These are phyloP conservation scores for Pseudotulostoma volvatum DNA, from an alignment of 495 filamentous ascomycete species.

Conservation along the genomic window DNA sequence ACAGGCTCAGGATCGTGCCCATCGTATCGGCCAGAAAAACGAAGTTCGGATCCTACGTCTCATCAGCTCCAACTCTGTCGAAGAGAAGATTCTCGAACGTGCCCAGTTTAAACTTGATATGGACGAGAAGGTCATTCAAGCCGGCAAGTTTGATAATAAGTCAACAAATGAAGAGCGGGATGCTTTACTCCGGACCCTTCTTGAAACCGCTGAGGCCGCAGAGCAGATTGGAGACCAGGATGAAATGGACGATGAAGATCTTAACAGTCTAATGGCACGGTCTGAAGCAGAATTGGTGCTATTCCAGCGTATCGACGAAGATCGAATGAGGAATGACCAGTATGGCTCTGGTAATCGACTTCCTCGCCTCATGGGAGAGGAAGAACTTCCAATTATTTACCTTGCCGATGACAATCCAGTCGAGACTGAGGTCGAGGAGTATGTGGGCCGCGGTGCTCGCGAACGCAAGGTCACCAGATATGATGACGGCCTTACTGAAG, in stretches of 20 bases:
- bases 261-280: constrained; percentile 76
- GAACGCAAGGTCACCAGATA: constrained; percentile 88
- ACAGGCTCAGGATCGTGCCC: constrained; percentile 97
- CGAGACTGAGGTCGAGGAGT: constrained; percentile 54
- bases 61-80: constrained; percentile 91
- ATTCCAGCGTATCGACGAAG: constrained; percentile 66
- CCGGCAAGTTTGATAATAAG: constrained; percentile 98
- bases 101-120: constrained; percentile 97
- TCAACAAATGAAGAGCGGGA: constrained; percentile 97
- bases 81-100: constrained; percentile 96
- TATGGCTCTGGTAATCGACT: constrained; percentile 56
- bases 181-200: constrained; percentile 75
- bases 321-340: constrained; percentile 40
- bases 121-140: constrained; percentile 98
- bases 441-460: constrained; percentile 75
- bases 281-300: constrained; percentile 51
- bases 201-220: constrained; percentile 77
- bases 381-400: constrained; percentile 87
- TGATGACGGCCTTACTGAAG: constrained; percentile 93
- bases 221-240: constrained; percentile 65
- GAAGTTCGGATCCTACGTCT: constrained; percentile 91
- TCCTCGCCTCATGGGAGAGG: constrained; percentile 72
- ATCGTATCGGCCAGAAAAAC: constrained; percentile 99
- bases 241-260: constrained; percentile 93
- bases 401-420: constrained; percentile 70